Evolutionary conservation across 2,329 filamentous ascomycete genomes (phyloP), one percentile per base, ranked within the genome.

Genomic region (Beauveria varroae): DNA sequence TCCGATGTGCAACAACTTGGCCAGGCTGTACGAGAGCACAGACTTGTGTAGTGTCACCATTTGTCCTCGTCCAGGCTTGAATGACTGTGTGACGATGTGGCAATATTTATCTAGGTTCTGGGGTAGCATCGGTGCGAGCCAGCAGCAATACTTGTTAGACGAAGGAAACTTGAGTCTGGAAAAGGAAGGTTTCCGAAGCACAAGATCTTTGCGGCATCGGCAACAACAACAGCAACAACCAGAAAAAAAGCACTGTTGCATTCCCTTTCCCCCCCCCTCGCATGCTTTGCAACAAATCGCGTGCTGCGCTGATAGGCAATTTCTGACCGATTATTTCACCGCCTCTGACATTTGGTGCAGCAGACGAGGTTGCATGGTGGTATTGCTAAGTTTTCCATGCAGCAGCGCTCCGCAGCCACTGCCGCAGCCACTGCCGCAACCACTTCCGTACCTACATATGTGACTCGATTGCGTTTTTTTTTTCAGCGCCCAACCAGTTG

Each of bases 321-420:
- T 46, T 44, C 26, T 34, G 53, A 56, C 53, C 53, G 53, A 56
- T 46, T 20, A 56, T 46, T 18, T 56, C 53, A 56, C 53, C 53
- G 53, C 53, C 53, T 46, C 30, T 20, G 24, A 8, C 34, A 28
- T 22, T 52, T 28, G 51, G 10, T 37, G 51, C 18, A 40, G 47
- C 14, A 24, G 22, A 37, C 20, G 50, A 53, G 28, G 18, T 52
- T 20, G 50, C 14, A 28, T 54, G 51, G 37, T 14, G 34, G 51
- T 54, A 34, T 34, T 34, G 12, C 12, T 14, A 34, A 14, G 34
- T 20, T 12, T 30, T 18, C 18, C 18, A 37, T 20, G 24, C 26
- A 52, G n/a, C 16, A 26, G 24, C 26, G 26, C 24, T 34, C 22
- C 50, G 30, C 28, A 20, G 41, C 20, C 51, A 14, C 51, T 41